These are phyloP conservation scores for Sicyos edulis DNA, from an alignment of 306 rosid genomes.

Conservation along the genomic window DNA sequence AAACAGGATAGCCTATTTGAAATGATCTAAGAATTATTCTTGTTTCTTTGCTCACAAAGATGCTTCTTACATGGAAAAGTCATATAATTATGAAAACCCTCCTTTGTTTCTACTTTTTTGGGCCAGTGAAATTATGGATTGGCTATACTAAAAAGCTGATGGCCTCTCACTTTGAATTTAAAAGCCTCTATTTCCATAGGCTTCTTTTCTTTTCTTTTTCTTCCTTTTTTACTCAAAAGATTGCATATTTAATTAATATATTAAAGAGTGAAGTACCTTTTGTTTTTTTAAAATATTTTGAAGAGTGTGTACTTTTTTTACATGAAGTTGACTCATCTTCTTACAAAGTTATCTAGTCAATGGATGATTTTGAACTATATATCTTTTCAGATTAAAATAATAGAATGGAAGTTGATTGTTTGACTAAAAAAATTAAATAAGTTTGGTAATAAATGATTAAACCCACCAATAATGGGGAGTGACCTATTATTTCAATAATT, in stretches of 20 bases:
- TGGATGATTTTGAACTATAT: background rate
- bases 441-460: background rate
- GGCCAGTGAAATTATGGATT: constrained; percentile 15
- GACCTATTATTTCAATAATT: background rate
- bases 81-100: background rate
- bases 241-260: background rate
- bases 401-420: background rate
- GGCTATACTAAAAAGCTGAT: background rate
- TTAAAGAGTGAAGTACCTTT: background rate
- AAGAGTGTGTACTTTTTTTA: constrained; percentile 4
- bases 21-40: background rate
- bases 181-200: background rate
- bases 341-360: background rate
- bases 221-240: background rate
- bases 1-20: constrained; percentile 15
- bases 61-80: constrained; percentile 11
- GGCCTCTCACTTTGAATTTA: constrained; percentile 14
- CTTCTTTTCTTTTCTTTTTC: background rate
- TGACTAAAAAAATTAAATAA: background rate
- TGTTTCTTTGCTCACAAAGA: background rate
- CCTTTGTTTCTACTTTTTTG: constrained; percentile 5
- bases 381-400: background rate
- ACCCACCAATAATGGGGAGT: background rate
- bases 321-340: background rate
- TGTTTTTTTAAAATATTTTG: background rate